A percentile compares a stretch with the other conserved stretches of the same genome.
Conservation (phyloP, 495 filamentous ascomycete species). For the Melanomma pulvis-pyrius region DNA sequence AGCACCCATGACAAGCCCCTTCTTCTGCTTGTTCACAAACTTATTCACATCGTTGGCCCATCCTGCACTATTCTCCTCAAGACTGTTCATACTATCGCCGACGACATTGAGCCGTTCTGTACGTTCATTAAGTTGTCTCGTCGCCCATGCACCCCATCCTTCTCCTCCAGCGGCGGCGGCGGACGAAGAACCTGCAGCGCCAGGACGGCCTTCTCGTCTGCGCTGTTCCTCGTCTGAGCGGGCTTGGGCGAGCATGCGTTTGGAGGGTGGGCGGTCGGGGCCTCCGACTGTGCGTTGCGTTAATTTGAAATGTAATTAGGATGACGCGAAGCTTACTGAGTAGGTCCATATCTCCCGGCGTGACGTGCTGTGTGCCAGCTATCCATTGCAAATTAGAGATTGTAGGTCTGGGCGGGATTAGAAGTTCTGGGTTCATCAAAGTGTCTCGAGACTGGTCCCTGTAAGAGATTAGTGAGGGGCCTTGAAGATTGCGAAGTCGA, state of each 20-base stretch:
- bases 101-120: slow-evolving; percentile 82
- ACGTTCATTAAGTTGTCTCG: slow-evolving; percentile 81
- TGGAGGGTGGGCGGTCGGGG: slow-evolving; percentile 78
- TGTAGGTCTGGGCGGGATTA: slow-evolving; percentile 80
- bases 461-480: slow-evolving; percentile 46
- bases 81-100: slow-evolving; percentile 78
- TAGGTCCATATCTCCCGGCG: slow-evolving; percentile 85
- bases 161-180: slow-evolving; percentile 47
- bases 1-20: slow-evolving; percentile 69
- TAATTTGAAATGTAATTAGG: background rate
- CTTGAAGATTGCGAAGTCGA: slow-evolving; percentile 3
- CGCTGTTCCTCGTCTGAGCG: slow-evolving; percentile 61
- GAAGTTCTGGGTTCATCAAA: slow-evolving; percentile 72
- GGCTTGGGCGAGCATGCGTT: slow-evolving; percentile 71
- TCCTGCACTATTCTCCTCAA: slow-evolving; percentile 75
- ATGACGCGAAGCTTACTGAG: slow-evolving; percentile 55
- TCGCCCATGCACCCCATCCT: slow-evolving; percentile 72
- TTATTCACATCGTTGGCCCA: slow-evolving; percentile 89
- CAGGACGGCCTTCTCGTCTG: slow-evolving; percentile 54
- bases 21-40: slow-evolving; percentile 82
- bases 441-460: slow-evolving; percentile 64
- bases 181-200: slow-evolving; percentile 39
- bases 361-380: slow-evolving; percentile 88
- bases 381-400: slow-evolving; percentile 97
- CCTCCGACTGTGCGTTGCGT: slow-evolving; percentile 65